Percentiles rank a stretch among this genome's conserved stretches.
Conservation (phyloP, 208 protist species). For the Acanthamoeba lenticulata region DNA sequence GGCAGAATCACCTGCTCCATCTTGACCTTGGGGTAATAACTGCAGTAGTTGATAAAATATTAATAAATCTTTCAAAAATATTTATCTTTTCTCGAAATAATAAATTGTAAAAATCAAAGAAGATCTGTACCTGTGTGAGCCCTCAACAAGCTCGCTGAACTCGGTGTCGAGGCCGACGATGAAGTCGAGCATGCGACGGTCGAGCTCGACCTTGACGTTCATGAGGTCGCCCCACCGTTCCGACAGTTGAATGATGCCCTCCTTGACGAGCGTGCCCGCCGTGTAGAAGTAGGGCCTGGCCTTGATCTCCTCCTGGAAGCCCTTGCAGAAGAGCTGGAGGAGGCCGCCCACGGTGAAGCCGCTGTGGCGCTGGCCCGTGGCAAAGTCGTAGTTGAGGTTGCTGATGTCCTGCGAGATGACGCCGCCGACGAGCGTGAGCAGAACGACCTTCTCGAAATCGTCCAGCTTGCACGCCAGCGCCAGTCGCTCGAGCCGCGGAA, state of each 20-base stretch:
- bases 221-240: slow-evolving; percentile 45
- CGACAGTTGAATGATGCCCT: slow-evolving; percentile 71
- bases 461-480: slow-evolving; percentile 1
- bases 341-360: neutral
- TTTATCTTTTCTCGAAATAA: too few relatives aligned
- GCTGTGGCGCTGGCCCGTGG: neutral
- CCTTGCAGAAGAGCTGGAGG: neutral
- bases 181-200: slow-evolving; percentile 80
- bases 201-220: slow-evolving; percentile 64
- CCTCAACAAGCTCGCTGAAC: slow-evolving; percentile 49
- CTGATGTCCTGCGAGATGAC: neutral
- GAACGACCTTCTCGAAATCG: slow-evolving; percentile 67
- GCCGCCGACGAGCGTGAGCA: slow-evolving; percentile 18
- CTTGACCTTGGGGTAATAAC: slow-evolving; percentile 56
- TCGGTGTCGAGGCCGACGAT: slow-evolving; percentile 72
- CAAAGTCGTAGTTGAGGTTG: neutral
- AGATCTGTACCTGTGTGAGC: slow-evolving; percentile 64
- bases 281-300: slow-evolving; percentile 73
- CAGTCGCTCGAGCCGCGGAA: slow-evolving; percentile 68
- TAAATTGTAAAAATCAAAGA: too few relatives aligned
- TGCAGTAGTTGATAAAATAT: neutral
- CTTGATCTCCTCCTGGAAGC: slow-evolving; percentile 61
- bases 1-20: slow-evolving; percentile 67
- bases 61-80: neutral
- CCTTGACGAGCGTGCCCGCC: slow-evolving; percentile 62